Conservation (phyloP, 768 basidiomycete species). For the Boletus eberwhitei region DNA sequence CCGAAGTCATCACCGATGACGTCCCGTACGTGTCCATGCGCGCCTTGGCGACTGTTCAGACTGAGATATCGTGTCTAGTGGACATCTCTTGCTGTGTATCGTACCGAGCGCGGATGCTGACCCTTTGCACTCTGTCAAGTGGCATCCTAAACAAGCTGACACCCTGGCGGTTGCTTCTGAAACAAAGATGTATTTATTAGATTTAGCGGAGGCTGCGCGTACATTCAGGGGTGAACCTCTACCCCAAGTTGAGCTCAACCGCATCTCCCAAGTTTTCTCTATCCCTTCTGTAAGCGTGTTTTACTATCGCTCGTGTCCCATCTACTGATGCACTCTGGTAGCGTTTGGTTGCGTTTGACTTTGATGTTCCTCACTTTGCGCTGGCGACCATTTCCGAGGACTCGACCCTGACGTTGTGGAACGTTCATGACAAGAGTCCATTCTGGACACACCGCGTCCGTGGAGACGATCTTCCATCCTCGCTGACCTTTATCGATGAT, state of each 20-base stretch:
- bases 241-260: constrained; percentile 63
- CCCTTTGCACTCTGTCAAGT: constrained; percentile 77
- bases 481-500: constrained; percentile 79
- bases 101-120: constrained; percentile 55
- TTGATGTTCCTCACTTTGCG: constrained; percentile 72
- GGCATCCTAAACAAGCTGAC: constrained; percentile 82
- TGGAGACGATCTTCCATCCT: constrained; percentile 80
- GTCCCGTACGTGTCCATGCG: constrained; percentile 59
- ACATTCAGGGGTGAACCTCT: constrained; percentile 63
- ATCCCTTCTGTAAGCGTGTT: constrained; percentile 58
- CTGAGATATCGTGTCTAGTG: constrained; percentile 40
- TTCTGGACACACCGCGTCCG: constrained; percentile 74
- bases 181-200: constrained; percentile 70
- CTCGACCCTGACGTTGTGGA: constrained; percentile 80
- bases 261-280: constrained; percentile 64
- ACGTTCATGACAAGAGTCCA: constrained; percentile 69
- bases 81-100: constrained; percentile 65
- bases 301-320: not conserved
- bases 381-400: constrained; percentile 82
- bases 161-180: constrained; percentile 82
- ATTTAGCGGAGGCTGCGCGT: constrained; percentile 60
- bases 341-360: constrained; percentile 83
- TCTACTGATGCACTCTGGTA: constrained; percentile 27
- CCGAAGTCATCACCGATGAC: constrained; percentile 80
- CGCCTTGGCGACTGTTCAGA: not conserved